Evolutionary conservation across 176 grass and related monocot genomes (phyloP), one percentile per base, ranked within the genome.

Genomic region (Melocanna baccifera): DNA sequence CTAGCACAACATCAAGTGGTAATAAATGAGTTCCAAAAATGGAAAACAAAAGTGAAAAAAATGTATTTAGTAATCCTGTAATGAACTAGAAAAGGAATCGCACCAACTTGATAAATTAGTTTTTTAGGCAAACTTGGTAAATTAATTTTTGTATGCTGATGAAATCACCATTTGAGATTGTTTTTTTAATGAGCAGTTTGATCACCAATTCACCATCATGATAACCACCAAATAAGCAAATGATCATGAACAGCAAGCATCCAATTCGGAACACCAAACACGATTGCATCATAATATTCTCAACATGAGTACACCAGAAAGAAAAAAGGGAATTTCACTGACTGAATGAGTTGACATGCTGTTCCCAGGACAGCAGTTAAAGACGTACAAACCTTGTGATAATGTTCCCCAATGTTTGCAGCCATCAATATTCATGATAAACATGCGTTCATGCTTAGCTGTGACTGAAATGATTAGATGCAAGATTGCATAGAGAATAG

Each of bases 391-490:
- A 55, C 37, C 57, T 47, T 67, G 47, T 84, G 67, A 84, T 74
- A 40, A 66, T 72, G 37, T 74, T 84, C 52, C 46, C 71, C 28
- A 72, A 13, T 73, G 26, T 74, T 80, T 67, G 47, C 40, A 39
- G 37, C 81, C 52, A 56, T 55, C 81, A 67, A 67, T 79, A 80
- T 80, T 57, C 75, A 84, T 74, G 67, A 66, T 57, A 85, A 89
- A 85, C 62, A 85, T 30, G 41, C 69, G 12, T 80, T 89, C 51
- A 69, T 68, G 70, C 77, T 69, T 89, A n/a, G 29, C 67, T 81
- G 59, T 67, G 77, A 50, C 30, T 28, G 36, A 83, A 83, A 73
- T 40, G 32, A 86, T 73, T 83, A 73, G 59, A 82, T 58, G 28
- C 65, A 83, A 73, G 66, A 74, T 83, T 79, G n/a, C 66, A 82